These are phyloP conservation scores for Coffea humblotiana DNA, from an alignment of 305 asterid genomes.

Conservation along the genomic window DNA sequence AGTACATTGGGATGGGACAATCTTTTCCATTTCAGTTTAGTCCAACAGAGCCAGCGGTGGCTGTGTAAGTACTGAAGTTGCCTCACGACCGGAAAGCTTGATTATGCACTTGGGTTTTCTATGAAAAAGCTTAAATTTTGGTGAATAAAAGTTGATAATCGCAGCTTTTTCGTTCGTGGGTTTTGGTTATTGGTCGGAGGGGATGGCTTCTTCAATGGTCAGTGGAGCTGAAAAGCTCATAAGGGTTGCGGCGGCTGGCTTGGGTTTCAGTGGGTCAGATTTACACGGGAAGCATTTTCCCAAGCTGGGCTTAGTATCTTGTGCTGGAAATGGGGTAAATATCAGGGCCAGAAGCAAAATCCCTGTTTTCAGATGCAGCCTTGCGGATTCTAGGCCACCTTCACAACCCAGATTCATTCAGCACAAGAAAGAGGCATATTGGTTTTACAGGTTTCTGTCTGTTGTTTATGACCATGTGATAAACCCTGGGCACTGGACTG, in stretches of 20 bases:
- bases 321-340: conserved; percentile 15
- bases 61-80: neutral
- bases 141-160: neutral
- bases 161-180: neutral
- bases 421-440: conserved; percentile 92
- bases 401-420: conserved; percentile 92
- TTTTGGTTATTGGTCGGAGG: neutral
- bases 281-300: conserved; percentile 40
- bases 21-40: neutral
- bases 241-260: conserved; percentile 41
- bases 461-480: conserved; percentile 90
- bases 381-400: conserved; percentile 77
- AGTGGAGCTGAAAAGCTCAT: conserved; percentile 57
- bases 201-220: conserved; percentile 70
- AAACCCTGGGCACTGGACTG: conserved; percentile 99
- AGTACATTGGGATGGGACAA: too few relatives aligned
- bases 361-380: conserved; percentile 57
- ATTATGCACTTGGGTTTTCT: conserved; percentile 3
- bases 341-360: conserved; percentile 30
- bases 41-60: neutral
- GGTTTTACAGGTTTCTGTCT: conserved; percentile 89
- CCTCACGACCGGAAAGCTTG: neutral
- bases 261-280: conserved; percentile 48
- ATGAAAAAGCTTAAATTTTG: neutral
- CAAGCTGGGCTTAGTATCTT: conserved; percentile 36